Conservation (phyloP, 768 basidiomycete genomes). For the Xerocomus spinulosus region DNA sequence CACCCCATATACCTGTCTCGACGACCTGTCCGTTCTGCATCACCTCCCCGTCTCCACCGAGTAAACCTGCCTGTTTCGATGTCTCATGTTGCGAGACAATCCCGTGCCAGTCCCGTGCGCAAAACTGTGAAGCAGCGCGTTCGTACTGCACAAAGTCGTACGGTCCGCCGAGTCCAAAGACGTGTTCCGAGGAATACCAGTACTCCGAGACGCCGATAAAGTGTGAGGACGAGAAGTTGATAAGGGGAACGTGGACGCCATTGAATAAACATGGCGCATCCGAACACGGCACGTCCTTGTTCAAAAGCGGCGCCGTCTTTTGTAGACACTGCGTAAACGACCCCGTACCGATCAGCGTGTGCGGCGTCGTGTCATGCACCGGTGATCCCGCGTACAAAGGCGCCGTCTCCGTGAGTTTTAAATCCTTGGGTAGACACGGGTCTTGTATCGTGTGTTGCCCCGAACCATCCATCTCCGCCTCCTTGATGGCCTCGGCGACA, state of each 20-base stretch:
- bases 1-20: constrained; percentile 64
- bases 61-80: constrained; percentile 43
- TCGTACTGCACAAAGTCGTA: constrained; percentile 98
- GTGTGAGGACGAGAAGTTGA: constrained; percentile 88
- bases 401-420: constrained; percentile 57
- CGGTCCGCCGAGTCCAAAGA: constrained; percentile 89
- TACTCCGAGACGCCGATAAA: constrained; percentile 99
- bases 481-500: constrained; percentile 59
- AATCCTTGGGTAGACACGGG: constrained; percentile 83
- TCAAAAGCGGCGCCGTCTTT: constrained; percentile 70
- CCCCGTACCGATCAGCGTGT: constrained; percentile 77
- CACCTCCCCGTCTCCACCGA: constrained; percentile 66
- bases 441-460: constrained; percentile 54
- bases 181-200: constrained; percentile 98
- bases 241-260: constrained; percentile 88
- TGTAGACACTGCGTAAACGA: constrained; percentile 83
- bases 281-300: constrained; percentile 78
- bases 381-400: constrained; percentile 38
- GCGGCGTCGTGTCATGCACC: constrained; percentile 41
- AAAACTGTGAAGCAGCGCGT: constrained; percentile 84
- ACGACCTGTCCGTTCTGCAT: constrained; percentile 55
- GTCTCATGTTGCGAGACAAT: constrained; percentile 63
- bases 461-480: constrained; percentile 34
- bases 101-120: constrained; percentile 70
- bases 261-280: constrained; percentile 89